phyloP scores from a whole-genome alignment of 2,329 filamentous ascomycete genomes.

The Cadophora sp. region DNA sequence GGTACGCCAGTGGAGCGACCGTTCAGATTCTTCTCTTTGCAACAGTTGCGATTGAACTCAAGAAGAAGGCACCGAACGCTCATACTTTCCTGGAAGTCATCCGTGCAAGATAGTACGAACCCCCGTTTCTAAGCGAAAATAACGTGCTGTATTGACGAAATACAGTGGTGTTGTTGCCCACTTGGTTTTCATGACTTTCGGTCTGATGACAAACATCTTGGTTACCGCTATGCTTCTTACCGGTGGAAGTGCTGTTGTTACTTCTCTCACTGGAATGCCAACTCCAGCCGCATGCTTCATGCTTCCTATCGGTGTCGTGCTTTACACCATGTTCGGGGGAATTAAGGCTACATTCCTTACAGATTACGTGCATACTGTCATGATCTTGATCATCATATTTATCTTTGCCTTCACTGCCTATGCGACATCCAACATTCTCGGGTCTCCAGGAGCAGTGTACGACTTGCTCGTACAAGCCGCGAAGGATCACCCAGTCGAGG shows the following conservation, averaged over 20 bases:
- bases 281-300: no score
- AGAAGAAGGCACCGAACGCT: conserved; percentile 82
- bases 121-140: not conserved
- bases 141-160: not conserved
- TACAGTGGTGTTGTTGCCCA: not conserved
- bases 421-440: conserved; percentile 17
- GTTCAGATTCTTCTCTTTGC: conserved; percentile 89
- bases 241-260: no score
- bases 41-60: conserved; percentile 85
- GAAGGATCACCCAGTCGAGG: conserved; percentile 2
- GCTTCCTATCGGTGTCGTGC: not conserved
- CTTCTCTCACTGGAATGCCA: no score
- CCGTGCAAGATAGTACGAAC: not conserved
- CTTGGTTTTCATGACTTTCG: no score
- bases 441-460: conserved; percentile 23
- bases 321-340: not conserved
- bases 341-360: conserved; percentile 16
- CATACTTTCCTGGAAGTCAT: conserved; percentile 52
- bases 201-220: no score
- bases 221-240: no score
- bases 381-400: conserved; percentile 27
- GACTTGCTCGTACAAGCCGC: conserved; percentile 19
- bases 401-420: conserved; percentile 25
- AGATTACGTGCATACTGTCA: conserved; percentile 23
- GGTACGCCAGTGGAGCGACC: conserved; percentile 63